Evolutionary conservation across 805 yeast species (phyloP).

Genomic region (Schwanniomyces occidentalis): DNA sequence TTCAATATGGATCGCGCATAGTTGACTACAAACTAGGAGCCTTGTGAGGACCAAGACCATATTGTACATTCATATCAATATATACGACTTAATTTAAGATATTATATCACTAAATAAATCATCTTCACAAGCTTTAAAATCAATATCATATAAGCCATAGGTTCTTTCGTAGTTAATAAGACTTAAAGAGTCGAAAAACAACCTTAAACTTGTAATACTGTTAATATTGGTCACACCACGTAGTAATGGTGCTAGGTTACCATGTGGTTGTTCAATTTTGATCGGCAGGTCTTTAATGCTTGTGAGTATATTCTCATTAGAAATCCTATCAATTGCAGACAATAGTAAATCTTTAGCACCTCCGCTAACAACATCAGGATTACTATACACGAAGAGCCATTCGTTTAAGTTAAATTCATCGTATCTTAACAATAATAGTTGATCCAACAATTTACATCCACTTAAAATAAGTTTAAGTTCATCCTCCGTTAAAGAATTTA

Average conservation of each 20-base stretch:
- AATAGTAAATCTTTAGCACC: conserved; percentile 11
- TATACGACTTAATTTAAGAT: conserved; percentile 1
- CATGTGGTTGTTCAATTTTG: conserved; percentile 34
- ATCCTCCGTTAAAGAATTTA: conserved; percentile 28
- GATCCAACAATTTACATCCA: conserved; percentile 78
- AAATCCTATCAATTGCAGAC: conserved; percentile 52
- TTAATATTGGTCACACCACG: conserved; percentile 40
- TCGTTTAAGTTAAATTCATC: conserved; percentile 79
- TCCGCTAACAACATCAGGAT: conserved; percentile 55
- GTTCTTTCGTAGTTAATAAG: conserved; percentile 64
- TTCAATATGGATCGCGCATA: no score
- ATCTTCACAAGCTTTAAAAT: conserved; percentile 44
- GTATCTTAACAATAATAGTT: conserved; percentile 60
- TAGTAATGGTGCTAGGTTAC: conserved; percentile 45
- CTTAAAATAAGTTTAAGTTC: conserved; percentile 48
- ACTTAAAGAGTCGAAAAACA: conserved; percentile 67
- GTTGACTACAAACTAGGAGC: no score
- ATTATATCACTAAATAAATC: conserved; percentile 62
- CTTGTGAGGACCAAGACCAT: no score
- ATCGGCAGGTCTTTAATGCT: conserved; percentile 37
- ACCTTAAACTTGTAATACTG: conserved; percentile 49
- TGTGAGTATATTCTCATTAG: conserved; percentile 30
- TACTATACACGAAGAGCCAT: conserved; percentile 83
- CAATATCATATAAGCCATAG: conserved; percentile 46
- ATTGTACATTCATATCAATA: no score